Percentiles rank a stretch among this genome's conserved stretches.
Conservation (phyloP, 129 eudicot species). For the Flaveria trinervia region DNA sequence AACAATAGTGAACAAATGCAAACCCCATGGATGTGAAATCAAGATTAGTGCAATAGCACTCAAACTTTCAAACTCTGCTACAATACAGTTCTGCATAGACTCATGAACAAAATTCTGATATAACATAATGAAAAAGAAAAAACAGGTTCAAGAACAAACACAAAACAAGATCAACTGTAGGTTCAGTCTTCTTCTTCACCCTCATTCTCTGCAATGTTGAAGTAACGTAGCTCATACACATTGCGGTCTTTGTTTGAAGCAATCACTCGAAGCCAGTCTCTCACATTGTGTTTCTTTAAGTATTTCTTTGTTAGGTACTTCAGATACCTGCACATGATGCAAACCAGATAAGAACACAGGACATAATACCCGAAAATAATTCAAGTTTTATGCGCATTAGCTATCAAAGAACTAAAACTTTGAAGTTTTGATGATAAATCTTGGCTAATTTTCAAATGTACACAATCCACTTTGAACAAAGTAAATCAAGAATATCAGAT, state of each 20-base stretch:
- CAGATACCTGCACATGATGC: conserved; percentile 30
- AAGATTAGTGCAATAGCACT: conserved; percentile 20
- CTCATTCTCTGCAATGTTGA: conserved; percentile 44
- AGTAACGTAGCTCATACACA: conserved; percentile 39
- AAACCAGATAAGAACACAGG: background rate
- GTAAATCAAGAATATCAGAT: too few species aligned
- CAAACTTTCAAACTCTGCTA: conserved; percentile 26
- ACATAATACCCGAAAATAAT: background rate
- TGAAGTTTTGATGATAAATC: too few species aligned
- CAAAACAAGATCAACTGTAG: conserved; percentile 4
- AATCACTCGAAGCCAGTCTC: conserved; percentile 47
- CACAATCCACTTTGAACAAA: too few species aligned
- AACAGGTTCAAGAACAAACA: conserved; percentile 23
- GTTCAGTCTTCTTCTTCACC: conserved; percentile 44
- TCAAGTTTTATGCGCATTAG: background rate
- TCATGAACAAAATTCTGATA: conserved; percentile 11
- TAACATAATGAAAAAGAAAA: conserved; percentile 20
- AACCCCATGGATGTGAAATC: background rate
- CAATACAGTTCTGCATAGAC: conserved; percentile 27
- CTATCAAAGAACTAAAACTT: background rate
- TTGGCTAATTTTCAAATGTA: too few species aligned
- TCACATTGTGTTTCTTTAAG: conserved; percentile 45
- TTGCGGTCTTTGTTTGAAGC: conserved; percentile 41
- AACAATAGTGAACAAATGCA: background rate
- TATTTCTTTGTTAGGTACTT: conserved; percentile 41